phyloP scores from a whole-genome alignment of 2,329 filamentous ascomycete genomes.

The Cladorrhinum sp. region DNA sequence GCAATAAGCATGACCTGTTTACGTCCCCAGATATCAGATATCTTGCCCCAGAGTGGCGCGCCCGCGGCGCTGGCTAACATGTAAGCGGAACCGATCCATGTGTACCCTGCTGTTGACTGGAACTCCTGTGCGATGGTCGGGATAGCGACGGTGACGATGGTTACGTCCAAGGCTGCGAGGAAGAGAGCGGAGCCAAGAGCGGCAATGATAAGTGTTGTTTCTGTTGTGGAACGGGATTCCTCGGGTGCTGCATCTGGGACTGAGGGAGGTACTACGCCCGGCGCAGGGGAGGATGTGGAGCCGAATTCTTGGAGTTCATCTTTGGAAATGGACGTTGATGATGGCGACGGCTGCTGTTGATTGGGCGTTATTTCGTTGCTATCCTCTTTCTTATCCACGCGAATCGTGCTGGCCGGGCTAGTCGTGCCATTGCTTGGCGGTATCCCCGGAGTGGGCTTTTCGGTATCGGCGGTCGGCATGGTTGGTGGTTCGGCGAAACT shows the following conservation, averaged over 20 bases:
- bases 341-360: background rate
- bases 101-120: conserved; percentile 62
- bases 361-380: background rate
- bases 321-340: background rate
- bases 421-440: background rate
- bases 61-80: conserved; percentile 66
- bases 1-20: conserved; percentile 51
- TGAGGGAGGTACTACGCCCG: background rate
- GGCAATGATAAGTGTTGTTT: conserved; percentile 37
- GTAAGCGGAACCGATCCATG: conserved; percentile 75
- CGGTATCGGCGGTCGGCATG: background rate
- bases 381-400: background rate
- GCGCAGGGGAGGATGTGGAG: background rate
- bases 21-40: conserved; percentile 57
- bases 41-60: conserved; percentile 67
- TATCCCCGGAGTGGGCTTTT: background rate
- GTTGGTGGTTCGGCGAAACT: background rate
- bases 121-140: conserved; percentile 60
- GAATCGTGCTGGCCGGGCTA: background rate
- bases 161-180: conserved; percentile 49
- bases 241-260: conserved; percentile 28
- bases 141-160: conserved; percentile 60
- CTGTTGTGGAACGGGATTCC: conserved; percentile 29
- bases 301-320: background rate
- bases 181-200: conserved; percentile 42